Percentiles rank a stretch among this genome's conserved stretches.
Conservation (phyloP, 2,329 filamentous ascomycete genomes). For the Claviceps cyperi region DNA sequence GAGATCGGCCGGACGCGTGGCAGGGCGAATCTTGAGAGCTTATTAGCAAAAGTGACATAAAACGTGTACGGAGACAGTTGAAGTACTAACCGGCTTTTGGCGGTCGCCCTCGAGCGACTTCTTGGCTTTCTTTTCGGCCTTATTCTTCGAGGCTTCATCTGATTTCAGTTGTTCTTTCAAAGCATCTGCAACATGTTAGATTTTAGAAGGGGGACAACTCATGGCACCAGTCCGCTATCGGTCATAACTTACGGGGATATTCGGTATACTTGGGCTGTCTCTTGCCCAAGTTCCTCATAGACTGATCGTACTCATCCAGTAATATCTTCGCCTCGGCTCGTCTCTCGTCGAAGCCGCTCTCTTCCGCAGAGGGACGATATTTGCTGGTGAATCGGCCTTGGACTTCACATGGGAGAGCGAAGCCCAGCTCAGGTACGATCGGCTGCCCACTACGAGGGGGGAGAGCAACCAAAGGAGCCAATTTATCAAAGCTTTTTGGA, state of each 20-base stretch:
- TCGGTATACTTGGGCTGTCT: constrained; percentile 32
- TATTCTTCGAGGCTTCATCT: constrained; percentile 30
- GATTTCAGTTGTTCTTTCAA: constrained; percentile 33
- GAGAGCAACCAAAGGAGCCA: constrained; percentile 27
- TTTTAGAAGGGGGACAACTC: neutral
- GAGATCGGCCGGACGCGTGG: constrained; percentile 28
- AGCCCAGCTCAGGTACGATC: constrained; percentile 25
- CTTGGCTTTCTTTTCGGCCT: constrained; percentile 30
- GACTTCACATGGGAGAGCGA: constrained; percentile 27
- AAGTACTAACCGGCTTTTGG: constrained; percentile 22
- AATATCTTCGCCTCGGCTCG: constrained; percentile 24
- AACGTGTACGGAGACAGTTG: neutral
- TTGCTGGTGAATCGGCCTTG: constrained; percentile 27
- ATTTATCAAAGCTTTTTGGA: constrained; percentile 31
- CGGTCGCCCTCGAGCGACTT: constrained; percentile 26
- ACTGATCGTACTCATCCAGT: constrained; percentile 26
- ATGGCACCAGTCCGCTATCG: neutral
- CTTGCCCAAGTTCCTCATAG: constrained; percentile 27
- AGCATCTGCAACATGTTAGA: constrained; percentile 15
- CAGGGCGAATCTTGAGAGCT: constrained; percentile 21
- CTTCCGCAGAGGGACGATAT: constrained; percentile 25
- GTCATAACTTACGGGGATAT: constrained; percentile 23
- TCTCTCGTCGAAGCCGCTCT: constrained; percentile 26
- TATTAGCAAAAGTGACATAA: neutral
- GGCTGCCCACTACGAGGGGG: constrained; percentile 24